Evolutionary conservation across 2,329 filamentous ascomycete genomes (phyloP).

Genomic region (Colletotrichum sp.): DNA sequence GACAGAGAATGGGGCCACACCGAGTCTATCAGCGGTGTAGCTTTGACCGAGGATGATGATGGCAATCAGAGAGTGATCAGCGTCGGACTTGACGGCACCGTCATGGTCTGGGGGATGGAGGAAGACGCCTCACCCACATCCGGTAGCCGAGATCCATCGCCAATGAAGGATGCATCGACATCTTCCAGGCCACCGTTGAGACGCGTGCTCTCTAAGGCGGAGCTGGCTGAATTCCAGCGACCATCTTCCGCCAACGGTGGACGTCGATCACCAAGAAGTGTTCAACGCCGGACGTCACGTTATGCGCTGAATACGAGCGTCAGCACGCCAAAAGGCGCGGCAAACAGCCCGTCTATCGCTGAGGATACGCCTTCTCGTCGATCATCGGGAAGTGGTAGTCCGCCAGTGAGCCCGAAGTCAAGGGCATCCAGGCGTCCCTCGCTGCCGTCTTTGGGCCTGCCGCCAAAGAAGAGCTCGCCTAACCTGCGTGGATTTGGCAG

Average conservation of each 20-base stretch:
- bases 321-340: slow-evolving; percentile 42
- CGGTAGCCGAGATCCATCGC: slow-evolving; percentile 58
- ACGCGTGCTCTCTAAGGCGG: slow-evolving; percentile 84
- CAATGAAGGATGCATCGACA: slow-evolving; percentile 53
- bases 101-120: slow-evolving; percentile 78
- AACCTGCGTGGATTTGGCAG: slow-evolving; percentile 58
- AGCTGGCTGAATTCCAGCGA: slow-evolving; percentile 80
- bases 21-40: slow-evolving; percentile 87
- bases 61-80: slow-evolving; percentile 68
- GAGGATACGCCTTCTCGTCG: slow-evolving; percentile 55
- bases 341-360: slow-evolving; percentile 46
- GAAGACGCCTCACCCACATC: slow-evolving; percentile 46
- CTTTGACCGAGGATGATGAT: slow-evolving; percentile 68
- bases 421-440: slow-evolving; percentile 57
- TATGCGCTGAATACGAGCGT: slow-evolving; percentile 45
- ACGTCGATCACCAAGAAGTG: slow-evolving; percentile 56
- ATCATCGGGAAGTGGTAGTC: slow-evolving; percentile 52
- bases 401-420: slow-evolving; percentile 54
- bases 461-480: slow-evolving; percentile 52
- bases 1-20: slow-evolving; percentile 95
- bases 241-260: slow-evolving; percentile 50
- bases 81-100: slow-evolving; percentile 79
- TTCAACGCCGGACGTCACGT: slow-evolving; percentile 60
- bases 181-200: slow-evolving; percentile 76
- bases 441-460: slow-evolving; percentile 51